These are phyloP conservation scores for Rosa persica DNA, from an alignment of 306 rosid genomes.

Conservation along the genomic window DNA sequence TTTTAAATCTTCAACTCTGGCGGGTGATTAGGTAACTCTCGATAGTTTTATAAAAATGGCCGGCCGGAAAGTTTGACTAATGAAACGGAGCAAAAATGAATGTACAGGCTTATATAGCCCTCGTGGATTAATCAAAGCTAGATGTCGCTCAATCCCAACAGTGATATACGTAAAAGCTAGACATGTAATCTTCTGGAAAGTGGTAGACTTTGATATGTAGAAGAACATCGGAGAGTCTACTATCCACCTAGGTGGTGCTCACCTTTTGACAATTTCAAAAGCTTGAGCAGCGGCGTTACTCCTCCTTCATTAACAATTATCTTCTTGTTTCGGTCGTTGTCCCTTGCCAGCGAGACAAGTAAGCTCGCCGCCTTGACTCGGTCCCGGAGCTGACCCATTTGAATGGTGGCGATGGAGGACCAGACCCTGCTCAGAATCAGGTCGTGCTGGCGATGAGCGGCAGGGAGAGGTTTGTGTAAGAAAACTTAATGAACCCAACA, in stretches of 20 bases:
- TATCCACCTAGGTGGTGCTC: too few species aligned
- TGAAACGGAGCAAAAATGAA: neutral
- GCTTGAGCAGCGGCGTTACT: constrained; percentile 61
- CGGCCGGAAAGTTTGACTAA: neutral
- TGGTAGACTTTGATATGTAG: too few species aligned
- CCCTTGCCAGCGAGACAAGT: constrained; percentile 50
- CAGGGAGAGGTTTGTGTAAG: constrained; percentile 52
- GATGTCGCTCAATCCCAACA: too few species aligned
- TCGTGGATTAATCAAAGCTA: too few species aligned
- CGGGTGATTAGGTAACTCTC: neutral
- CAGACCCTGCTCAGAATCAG: constrained; percentile 86
- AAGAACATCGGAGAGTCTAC: too few species aligned
- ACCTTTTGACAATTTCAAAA: too few species aligned
- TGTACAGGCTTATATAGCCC: too few species aligned
- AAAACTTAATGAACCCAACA: too few species aligned
- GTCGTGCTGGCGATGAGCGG: constrained; percentile 80
- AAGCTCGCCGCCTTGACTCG: constrained; percentile 63
- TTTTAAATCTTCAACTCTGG: neutral
- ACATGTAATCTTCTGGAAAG: too few species aligned
- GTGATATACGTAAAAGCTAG: too few species aligned
- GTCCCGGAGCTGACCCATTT: constrained; percentile 67
- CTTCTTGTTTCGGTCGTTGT: constrained; percentile 60
- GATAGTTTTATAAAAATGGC: neutral
- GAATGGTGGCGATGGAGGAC: constrained; percentile 60
- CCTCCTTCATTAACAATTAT: constrained; percentile 81